These are phyloP conservation scores for Blepharisma stoltei DNA, from an alignment of 73 alveolate genomes.

Conservation along the genomic window DNA sequence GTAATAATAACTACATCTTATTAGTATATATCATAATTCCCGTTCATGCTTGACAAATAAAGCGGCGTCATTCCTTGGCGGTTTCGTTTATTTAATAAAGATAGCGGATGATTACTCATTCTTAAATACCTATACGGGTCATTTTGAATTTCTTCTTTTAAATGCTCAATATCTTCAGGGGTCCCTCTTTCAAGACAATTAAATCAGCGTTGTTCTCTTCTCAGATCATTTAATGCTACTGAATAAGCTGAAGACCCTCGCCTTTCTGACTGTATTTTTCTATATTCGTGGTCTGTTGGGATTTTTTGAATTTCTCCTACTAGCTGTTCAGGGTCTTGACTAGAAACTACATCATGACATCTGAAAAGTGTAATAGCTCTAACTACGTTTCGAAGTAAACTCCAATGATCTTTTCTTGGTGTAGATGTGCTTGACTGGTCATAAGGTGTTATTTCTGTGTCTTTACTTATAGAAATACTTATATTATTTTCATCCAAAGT, in stretches of 20 bases:
- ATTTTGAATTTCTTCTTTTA: neutral
- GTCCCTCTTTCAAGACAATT: neutral
- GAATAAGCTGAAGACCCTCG: constrained; percentile 3
- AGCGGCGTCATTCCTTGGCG: neutral
- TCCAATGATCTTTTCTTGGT: neutral
- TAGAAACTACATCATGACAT: neutral
- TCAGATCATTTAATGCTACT: neutral
- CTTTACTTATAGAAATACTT: no score
- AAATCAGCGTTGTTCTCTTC: neutral
- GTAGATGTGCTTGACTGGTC: neutral
- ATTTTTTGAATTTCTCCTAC: neutral
- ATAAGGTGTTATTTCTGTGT: no score
- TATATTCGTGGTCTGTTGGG: neutral
- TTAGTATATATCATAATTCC: neutral
- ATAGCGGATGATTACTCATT: neutral
- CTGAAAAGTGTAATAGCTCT: neutral
- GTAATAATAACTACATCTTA: no score
- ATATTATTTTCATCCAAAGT: no score
- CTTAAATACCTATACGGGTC: neutral
- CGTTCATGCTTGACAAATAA: neutral
- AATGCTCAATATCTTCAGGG: neutral
- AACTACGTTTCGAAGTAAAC: neutral
- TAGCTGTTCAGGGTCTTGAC: neutral
- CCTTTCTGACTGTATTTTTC: neutral
- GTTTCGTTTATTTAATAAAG: neutral